Evolutionary conservation across 1,139 yeast genomes (phyloP).

Genomic region (Suhomyces bolitotheri): DNA sequence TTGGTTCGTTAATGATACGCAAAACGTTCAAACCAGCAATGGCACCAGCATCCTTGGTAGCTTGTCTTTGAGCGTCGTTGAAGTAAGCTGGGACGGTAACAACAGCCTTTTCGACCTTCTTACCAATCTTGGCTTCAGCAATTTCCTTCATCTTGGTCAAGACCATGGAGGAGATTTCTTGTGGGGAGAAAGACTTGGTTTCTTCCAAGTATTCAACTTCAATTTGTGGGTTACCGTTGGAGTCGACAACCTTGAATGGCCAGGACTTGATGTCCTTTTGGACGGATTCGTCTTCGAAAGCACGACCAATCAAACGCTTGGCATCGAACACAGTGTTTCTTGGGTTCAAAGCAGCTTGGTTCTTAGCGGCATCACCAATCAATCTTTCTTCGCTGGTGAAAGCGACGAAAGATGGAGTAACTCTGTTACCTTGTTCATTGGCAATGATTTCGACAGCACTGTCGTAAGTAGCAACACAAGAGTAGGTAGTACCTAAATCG

Average conservation of each 20-base stretch:
- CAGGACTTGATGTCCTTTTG: constrained; percentile 95
- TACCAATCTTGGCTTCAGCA: constrained; percentile 94
- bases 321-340: constrained; percentile 95
- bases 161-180: constrained; percentile 96
- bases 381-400: constrained; percentile 97
- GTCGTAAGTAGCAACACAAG: constrained; percentile 96
- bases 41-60: constrained; percentile 98
- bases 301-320: constrained; percentile 97
- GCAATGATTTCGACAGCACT: constrained; percentile 93
- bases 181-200: constrained; percentile 93
- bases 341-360: constrained; percentile 98
- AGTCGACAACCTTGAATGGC: constrained; percentile 93
- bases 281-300: constrained; percentile 84
- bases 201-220: constrained; percentile 95
- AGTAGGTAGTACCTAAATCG: constrained; percentile 99
- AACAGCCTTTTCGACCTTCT: constrained; percentile 92
- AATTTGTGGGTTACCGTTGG: constrained; percentile 83
- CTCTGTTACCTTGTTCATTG: constrained; percentile 99
- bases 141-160: constrained; percentile 97
- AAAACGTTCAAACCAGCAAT: constrained; percentile 95
- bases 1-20: constrained; percentile 96
- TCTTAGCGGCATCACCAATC: constrained; percentile 99
- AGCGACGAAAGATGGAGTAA: constrained; percentile 97
- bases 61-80: constrained; percentile 97
- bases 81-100: constrained; percentile 96